Percentiles rank a stretch among this genome's conserved stretches.
Conservation (phyloP, 2,329 filamentous ascomycete species). For the Arthrobotrys sinensis region DNA sequence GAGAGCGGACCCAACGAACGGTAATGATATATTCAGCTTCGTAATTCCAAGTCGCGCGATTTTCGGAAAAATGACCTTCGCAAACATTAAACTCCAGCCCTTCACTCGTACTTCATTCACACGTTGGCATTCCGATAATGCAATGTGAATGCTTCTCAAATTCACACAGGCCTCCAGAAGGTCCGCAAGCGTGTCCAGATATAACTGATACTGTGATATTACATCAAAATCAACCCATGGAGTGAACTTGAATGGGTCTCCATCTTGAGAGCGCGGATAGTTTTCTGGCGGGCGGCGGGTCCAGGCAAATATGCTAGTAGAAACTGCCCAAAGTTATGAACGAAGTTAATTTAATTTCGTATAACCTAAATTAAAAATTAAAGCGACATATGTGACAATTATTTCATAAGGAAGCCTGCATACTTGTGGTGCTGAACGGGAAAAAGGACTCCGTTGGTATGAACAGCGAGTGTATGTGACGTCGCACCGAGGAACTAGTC, state of each 20-base stretch:
- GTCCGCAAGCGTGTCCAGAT: background rate
- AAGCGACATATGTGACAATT: background rate
- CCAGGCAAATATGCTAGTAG: background rate
- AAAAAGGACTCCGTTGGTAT: background rate
- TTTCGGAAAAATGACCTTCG: background rate
- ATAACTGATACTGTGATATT: background rate
- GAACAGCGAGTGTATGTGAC: background rate
- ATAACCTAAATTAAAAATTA: no score
- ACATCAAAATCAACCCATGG: background rate
- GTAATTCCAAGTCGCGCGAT: background rate
- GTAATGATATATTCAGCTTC: background rate
- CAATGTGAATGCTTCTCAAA: background rate
- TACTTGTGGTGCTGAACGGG: background rate
- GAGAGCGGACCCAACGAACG: background rate
- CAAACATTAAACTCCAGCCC: background rate
- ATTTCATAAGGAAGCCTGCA: background rate
- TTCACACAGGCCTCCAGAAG: background rate
- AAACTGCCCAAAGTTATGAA: background rate
- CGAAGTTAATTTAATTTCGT: background rate
- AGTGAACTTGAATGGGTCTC: background rate
- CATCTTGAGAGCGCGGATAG: background rate
- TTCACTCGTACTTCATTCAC: background rate
- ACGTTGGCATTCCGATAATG: background rate
- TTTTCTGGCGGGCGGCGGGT: background rate
- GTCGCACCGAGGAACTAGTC: background rate